A percentile compares a stretch with the other conserved stretches of the same genome.
These are phyloP conservation scores for Cladorrhinum sp. DNA, from an alignment of 2,329 filamentous ascomycete genomes.

Conservation along the genomic window DNA sequence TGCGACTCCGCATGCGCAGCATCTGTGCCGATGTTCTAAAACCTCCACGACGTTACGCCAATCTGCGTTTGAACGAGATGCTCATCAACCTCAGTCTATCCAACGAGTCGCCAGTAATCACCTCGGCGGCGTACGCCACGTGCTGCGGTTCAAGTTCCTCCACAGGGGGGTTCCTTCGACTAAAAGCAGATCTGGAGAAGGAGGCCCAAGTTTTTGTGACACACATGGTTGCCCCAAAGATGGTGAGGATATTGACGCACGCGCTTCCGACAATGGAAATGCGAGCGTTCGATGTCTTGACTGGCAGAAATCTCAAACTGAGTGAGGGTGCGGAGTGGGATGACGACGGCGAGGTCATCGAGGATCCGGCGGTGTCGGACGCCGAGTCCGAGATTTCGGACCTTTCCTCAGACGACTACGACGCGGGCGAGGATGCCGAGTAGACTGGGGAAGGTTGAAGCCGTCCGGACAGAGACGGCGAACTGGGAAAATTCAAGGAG, in stretches of 20 bases:
- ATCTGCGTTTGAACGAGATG: neutral
- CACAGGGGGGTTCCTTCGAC: neutral
- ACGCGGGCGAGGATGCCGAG: too few species aligned
- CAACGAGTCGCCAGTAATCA: neutral
- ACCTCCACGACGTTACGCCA: neutral
- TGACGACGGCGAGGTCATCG: neutral
- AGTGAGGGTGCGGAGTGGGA: neutral
- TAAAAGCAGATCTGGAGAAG: neutral
- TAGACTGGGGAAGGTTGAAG: too few species aligned
- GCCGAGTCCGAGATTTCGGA: too few species aligned
- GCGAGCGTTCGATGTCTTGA: neutral
- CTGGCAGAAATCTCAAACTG: neutral
- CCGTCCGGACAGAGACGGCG: too few species aligned
- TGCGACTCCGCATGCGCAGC: neutral
- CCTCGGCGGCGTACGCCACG: neutral
- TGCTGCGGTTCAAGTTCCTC: neutral
- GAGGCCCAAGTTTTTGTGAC: neutral
- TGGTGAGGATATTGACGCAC: slow-evolving; percentile 4
- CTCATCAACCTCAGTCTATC: neutral
- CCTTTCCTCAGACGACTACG: too few species aligned
- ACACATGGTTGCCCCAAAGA: neutral
- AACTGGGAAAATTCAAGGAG: too few species aligned
- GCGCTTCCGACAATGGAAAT: neutral
- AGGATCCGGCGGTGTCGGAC: too few species aligned
- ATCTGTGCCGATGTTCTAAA: slow-evolving; percentile 1